Evolutionary conservation across 768 basidiomycete species (phyloP), one percentile per base, ranked within the genome.

Genomic region (Pleurotus salmoneostramineus): DNA sequence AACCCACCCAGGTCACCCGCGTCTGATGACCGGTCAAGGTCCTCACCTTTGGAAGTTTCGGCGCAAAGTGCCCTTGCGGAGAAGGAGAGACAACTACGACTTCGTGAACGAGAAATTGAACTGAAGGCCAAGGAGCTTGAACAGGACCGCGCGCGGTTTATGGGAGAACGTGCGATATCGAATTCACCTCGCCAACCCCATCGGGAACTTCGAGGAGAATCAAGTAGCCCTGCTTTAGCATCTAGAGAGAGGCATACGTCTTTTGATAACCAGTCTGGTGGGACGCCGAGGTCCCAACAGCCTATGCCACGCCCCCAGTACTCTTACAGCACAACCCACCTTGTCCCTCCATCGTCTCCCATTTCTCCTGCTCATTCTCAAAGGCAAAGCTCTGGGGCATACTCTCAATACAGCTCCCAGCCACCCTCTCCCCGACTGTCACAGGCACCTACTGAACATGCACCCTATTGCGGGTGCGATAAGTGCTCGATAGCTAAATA

Each of bases 401-500:
- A 63, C 31, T 63, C 68, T 31, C 34, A 35, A 27, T 48, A 56
- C 0, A 55, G 31, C 31, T 52, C 56, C 12, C 60, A 45, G 34
- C 46, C 46, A 33, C 56, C 59, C 34, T 45, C 63, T 57, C 58
- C 60, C 55, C 50, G 60, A 55, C 44, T 51, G 56, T 58, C 59
- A 57, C 60, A 63, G 58, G 52, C 67, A 65, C 17, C 50, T 69
- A 11, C 69, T 7, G 70, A 74, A 6, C 88, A 90, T 60, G 83
- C 83, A 1, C 77, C 83, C 0, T 84, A 80, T 63, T 90, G 88
- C 57, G 85, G 85, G 12, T 89, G 88, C 63, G 83, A 83, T 55
- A 69, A 75, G 0, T 89, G 88, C 63, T 87, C 88, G 4, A 74
- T 79, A 10, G 70, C 72, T 49, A 83, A 85, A 61, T 89, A 89